Evolutionary conservation across 176 grass and related monocot species (phyloP), one percentile per base, ranked within the genome.

Genomic region (Aegilops umbellulata): DNA sequence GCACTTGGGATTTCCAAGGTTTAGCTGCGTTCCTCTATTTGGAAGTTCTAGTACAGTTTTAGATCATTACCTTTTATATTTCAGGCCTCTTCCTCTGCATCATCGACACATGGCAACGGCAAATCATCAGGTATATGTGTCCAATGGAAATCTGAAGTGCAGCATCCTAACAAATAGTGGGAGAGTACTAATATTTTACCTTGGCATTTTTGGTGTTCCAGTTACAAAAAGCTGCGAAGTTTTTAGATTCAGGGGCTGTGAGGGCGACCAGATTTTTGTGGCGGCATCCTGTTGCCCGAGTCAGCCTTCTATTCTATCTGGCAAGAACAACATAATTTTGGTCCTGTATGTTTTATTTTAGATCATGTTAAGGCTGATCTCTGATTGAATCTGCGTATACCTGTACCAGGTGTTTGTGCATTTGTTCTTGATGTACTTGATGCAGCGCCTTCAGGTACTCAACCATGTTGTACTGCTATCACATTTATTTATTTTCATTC

Each of bases 401-500:
- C 57, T 84, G 30, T 86, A 75, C 65, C 88, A 99, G 97, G 94
- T 99, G 63, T 99, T 99, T 82, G 94, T 99, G 80, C 97, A 99
- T 83, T 91, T 99, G 62, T 99, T 99, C 91, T 93, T 99, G 94
- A 99, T 99, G 97, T 89, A 96, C 88, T 79, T 99, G 90, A 80
- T 96, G 85, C 85, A 99, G 67, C 97, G 87, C 42, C 90, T 99
- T 61, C 97, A 99, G 97, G 97, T 97, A 85, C 60, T 29, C 47
- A 80, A 38, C 7, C 32, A 71, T 36, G n/a, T 31, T 65, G 25
- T 76, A 76, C 16, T 36, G 12, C 27, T 69, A 23, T 79, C 10
- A 3, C 64, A 71, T 47, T 47, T 9, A 57, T 57, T 26, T 86
- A 7, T 65, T 64, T n/a, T 11, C 19, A 58, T 76, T 23, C 36